These are phyloP conservation scores for Paradendryphiella salina DNA, from an alignment of 2,329 filamentous ascomycete species.

Conservation along the genomic window DNA sequence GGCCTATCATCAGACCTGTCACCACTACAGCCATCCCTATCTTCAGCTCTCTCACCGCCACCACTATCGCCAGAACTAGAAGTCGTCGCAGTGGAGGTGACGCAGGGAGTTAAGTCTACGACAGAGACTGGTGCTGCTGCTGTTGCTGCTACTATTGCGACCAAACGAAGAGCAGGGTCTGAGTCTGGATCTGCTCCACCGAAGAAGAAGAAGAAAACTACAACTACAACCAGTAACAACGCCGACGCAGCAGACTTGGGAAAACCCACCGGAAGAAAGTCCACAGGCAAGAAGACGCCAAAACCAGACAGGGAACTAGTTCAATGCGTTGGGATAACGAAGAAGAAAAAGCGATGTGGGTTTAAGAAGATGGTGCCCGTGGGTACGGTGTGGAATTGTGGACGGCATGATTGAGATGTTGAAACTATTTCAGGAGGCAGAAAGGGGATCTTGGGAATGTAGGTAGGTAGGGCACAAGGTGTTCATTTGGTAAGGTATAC, in stretches of 20 bases:
- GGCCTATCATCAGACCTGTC: neutral
- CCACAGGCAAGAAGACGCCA: neutral
- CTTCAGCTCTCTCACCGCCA: neutral
- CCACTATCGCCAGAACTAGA: neutral
- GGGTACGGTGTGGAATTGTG: conserved; percentile 4
- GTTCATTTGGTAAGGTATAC: too few relatives aligned
- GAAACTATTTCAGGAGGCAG: neutral
- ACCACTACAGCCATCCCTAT: neutral
- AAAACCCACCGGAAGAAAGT: too few relatives aligned
- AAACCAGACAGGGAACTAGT: neutral
- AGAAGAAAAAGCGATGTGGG: neutral
- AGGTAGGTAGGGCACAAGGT: too few relatives aligned
- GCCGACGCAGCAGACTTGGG: neutral
- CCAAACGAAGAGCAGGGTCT: too few relatives aligned
- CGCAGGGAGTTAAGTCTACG: too few relatives aligned
- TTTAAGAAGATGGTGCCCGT: neutral
- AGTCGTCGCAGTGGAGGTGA: too few relatives aligned
- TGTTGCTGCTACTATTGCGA: too few relatives aligned
- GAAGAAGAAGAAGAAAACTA: neutral
- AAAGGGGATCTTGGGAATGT: too few relatives aligned
- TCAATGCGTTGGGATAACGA: neutral
- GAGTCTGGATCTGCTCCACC: too few relatives aligned
- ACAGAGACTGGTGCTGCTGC: too few relatives aligned
- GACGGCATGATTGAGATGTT: neutral
- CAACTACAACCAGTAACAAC: too few relatives aligned